Evolutionary conservation across 2,329 filamentous ascomycete genomes (phyloP), one percentile per base, ranked within the genome.

Genomic region (Sordariomycetes sp.): DNA sequence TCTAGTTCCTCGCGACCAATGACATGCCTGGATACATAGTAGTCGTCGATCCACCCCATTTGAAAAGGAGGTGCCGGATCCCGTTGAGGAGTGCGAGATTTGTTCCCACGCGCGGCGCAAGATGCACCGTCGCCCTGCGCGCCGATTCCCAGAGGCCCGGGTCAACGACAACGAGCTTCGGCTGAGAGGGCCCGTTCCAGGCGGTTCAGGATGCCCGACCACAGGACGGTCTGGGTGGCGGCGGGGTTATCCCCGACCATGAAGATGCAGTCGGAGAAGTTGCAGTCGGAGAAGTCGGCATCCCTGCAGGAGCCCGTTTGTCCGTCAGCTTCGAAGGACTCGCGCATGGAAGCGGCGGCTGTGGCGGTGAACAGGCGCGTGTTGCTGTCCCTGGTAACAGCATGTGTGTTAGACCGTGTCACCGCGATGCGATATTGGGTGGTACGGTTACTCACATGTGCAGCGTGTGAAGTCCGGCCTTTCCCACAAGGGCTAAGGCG

Each of bases 331-430:
- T 69, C 69, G 57, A 71, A 71, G 1, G 65, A 68, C 59, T 71
- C 69, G 7, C 69, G 61, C 68, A 72, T 70, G n/a, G 66, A 64
- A 7, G 69, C 65, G 10, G 69, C 69, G 2, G 69, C 69, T 6
- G 69, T 70, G 24, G 68, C 69, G 1, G 68, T 72, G 57, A 69
- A 72, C 1, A 72, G 63, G 2, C 69, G 64, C 5, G 70, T 72
- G 58, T 72, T 72, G 2, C 70, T 69, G 53, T 71, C 68, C 68
- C 68, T 70, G 17, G 10, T 7, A 12, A 39, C 4, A 39, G 13
- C 13, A 36, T 7, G 36, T 12, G 15, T 48, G 42, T n/a, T 52
- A 52, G 34, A 34, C n/a, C 12, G 51, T 32, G 22, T 45, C 13
- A 45, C 20, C n/a, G n/a, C n/a, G n/a, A n/a, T n/a, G 28, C 8